Evolutionary conservation across 2,329 filamentous ascomycete species (phyloP).

Genomic region (Exophiala lecanii-corni): DNA sequence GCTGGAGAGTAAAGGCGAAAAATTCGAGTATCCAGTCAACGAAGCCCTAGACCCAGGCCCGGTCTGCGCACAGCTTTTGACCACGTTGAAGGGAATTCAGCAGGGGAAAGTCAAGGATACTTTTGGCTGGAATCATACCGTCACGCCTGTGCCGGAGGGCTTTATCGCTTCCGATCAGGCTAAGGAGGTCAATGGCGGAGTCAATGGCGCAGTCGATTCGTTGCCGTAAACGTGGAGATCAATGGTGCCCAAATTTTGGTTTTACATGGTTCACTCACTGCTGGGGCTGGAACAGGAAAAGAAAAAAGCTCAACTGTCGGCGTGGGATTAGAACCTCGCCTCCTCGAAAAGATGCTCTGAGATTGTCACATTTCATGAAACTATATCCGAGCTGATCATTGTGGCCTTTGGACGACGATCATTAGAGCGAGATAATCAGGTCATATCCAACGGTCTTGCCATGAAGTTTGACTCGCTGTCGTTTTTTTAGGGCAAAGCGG

Average conservation of each 20-base stretch:
- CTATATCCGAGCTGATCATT: no score
- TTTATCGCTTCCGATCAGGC: constrained; percentile 13
- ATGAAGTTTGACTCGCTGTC: no score
- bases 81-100: constrained; percentile 79
- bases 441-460: no score
- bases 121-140: constrained; percentile 63
- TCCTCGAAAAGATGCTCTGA: no score
- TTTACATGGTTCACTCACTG: no score
- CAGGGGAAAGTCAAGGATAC: constrained; percentile 70
- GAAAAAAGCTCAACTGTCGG: no score
- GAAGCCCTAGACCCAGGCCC: constrained; percentile 61
- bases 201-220: constrained; percentile 14
- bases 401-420: no score
- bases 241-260: no score
- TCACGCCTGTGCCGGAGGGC: constrained; percentile 29
- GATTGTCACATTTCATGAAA: no score
- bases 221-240: constrained; percentile 20
- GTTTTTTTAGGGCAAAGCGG: no score
- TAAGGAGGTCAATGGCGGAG: constrained; percentile 14
- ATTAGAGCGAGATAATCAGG: no score
- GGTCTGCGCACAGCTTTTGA: constrained; percentile 66
- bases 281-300: neutral
- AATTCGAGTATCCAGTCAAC: constrained; percentile 49
- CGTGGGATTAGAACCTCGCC: no score
- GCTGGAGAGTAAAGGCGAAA: constrained; percentile 55